Conservation (phyloP, 116 monocot genomes). For the Phalaenopsis hybrid region DNA sequence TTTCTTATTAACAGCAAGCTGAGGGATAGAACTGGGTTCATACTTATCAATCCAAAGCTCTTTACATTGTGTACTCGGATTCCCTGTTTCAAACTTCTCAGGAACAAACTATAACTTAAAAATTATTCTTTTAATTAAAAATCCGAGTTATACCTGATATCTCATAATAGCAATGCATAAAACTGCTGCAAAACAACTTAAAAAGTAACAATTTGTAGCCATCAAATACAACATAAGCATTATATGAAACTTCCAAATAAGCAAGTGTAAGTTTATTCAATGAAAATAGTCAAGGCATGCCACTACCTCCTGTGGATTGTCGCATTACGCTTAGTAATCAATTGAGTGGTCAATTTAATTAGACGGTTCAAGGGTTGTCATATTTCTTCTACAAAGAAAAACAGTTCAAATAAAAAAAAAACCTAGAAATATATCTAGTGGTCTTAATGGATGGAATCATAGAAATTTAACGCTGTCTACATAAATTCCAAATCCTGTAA, state of each 20-base stretch:
- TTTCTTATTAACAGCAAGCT: conserved; percentile 88
- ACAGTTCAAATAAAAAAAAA: neutral
- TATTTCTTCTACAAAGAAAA: neutral
- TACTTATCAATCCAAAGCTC: conserved; percentile 84
- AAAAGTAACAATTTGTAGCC: neutral
- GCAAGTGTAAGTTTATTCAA: neutral
- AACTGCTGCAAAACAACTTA: neutral
- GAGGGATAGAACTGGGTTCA: conserved; percentile 45
- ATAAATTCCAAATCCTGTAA: neutral
- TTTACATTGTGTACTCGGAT: conserved; percentile 15
- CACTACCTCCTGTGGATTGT: no score
- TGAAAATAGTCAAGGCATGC: neutral
- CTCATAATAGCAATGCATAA: neutral
- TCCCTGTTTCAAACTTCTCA: conserved; percentile 29
- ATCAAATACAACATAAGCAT: neutral
- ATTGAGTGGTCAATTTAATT: no score
- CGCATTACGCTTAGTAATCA: no score
- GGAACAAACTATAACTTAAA: neutral
- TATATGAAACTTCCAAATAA: neutral
- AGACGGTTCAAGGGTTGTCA: neutral
- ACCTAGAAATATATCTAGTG: neutral
- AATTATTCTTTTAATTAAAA: neutral
- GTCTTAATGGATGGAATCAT: neutral
- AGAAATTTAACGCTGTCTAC: neutral
- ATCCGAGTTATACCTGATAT: neutral